These are phyloP conservation scores for Talaromyces trachyspermus DNA, from an alignment of 495 filamentous ascomycete species.

Conservation along the genomic window DNA sequence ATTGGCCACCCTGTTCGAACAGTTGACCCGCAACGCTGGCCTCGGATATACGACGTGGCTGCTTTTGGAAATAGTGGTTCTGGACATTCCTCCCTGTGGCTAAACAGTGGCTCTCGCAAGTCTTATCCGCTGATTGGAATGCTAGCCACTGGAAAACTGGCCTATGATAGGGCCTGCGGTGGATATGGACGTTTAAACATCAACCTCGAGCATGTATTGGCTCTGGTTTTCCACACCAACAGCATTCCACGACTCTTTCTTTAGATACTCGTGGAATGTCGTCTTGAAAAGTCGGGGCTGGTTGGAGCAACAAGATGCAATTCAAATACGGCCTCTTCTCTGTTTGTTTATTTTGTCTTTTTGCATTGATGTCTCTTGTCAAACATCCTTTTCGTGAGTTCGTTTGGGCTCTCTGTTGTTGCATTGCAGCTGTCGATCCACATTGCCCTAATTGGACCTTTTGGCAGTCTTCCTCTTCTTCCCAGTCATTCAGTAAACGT, in stretches of 20 bases:
- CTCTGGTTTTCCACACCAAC: slow-evolving; percentile 9
- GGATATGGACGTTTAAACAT: background rate
- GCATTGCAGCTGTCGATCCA: slow-evolving; percentile 2
- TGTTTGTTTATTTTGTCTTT: slow-evolving; percentile 47
- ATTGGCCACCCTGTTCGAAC: background rate
- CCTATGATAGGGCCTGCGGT: background rate
- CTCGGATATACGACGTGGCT: background rate
- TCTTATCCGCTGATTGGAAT: slow-evolving; percentile 1
- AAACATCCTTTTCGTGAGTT: slow-evolving; percentile 7
- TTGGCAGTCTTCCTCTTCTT: background rate
- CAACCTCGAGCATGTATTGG: background rate
- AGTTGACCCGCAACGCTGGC: slow-evolving; percentile 3
- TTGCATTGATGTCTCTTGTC: slow-evolving; percentile 27
- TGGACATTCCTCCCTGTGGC: slow-evolving; percentile 9
- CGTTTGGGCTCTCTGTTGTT: slow-evolving; percentile 5
- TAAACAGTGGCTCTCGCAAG: background rate
- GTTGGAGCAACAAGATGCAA: slow-evolving; percentile 15
- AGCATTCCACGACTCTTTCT: slow-evolving; percentile 34
- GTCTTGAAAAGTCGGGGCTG: slow-evolving; percentile 35
- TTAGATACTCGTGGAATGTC: slow-evolving; percentile 35
- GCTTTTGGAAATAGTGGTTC: slow-evolving; percentile 1
- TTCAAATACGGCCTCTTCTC: slow-evolving; percentile 39
- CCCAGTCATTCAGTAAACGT: slow-evolving; percentile 6
- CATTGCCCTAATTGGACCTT: slow-evolving; percentile 1
- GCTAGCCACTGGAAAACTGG: slow-evolving; percentile 3